Evolutionary conservation across 176 grass and related monocot genomes (phyloP), one percentile per base, ranked within the genome.

Genomic region (Rhynchospora tenuis): DNA sequence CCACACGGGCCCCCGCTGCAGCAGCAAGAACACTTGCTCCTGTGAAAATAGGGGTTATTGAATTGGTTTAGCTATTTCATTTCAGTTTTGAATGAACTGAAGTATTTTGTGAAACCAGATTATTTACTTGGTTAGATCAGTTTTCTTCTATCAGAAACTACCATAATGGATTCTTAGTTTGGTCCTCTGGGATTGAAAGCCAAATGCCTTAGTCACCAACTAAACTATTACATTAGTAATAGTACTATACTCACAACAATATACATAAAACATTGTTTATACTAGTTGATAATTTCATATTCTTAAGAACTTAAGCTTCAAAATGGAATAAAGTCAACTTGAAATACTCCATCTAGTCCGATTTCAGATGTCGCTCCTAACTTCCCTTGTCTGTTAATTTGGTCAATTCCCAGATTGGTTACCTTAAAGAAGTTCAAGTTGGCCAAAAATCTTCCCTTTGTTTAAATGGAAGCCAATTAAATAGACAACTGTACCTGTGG

Each of bases 21-120:
- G 97, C 97, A 24, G 93, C 93, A 13, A 99, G 89, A 64, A 99
- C 90, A 83, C 88, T 86, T 61, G 97, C 89, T 20, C 93, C 97
- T 77, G 24, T 77, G 48, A 26, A 38, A 38, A 56, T 76, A 51
- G 4, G 11, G 46, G 7, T 54, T 44, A 3, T 70, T 20, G 16
- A 70, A 45, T 70, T 9, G 19, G 67, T 44, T 71, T 46, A 69
- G 22, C 55, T 77, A 17, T 29, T 56, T 24, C 22, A 23, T 61
- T 76, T 77, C 26, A 56, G 3, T 56, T 77, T 11, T 77, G 2
- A 76, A 55, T 31, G 19, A 38, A 70, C 19, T 70, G 3, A 31
- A 56, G 6, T 29, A 54, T 28, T 28, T 51, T 6, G 26, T 29
- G 48, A 55, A 77, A 56, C 48, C 50, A 77, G 24, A 50, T 28